phyloP scores from a whole-genome alignment of 2,329 filamentous ascomycete genomes.

The Aspergillus ibericus region DNA sequence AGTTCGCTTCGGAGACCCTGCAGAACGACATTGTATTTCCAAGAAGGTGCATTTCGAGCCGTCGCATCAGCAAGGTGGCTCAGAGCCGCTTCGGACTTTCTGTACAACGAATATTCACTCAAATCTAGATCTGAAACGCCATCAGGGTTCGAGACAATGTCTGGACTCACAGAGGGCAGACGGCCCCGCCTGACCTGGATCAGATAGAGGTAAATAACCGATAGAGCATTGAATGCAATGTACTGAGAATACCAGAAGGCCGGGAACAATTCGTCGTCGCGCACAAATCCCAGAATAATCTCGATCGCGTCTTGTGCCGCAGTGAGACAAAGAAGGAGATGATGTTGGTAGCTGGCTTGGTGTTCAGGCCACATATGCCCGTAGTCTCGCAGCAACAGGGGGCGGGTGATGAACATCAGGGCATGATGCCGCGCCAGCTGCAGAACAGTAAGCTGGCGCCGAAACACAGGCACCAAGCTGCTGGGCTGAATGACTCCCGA shows the following conservation, averaged over 20 bases:
- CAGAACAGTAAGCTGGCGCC: constrained; percentile 23
- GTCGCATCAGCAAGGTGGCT: constrained; percentile 20
- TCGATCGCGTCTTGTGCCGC: constrained; percentile 21
- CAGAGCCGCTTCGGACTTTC: constrained; percentile 17
- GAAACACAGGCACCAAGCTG: constrained; percentile 21
- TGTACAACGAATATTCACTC: constrained; percentile 17
- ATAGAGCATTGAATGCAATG: constrained; percentile 26
- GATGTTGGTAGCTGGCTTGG: constrained; percentile 10
- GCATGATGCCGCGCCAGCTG: constrained; percentile 23
- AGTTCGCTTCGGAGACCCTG: constrained; percentile 21
- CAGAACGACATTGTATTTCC: constrained; percentile 22
- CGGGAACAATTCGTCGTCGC: constrained; percentile 22
- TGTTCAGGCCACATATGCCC: constrained; percentile 19
- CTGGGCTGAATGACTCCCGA: constrained; percentile 22
- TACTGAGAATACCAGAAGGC: constrained; percentile 29
- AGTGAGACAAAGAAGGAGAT: constrained; percentile 17
- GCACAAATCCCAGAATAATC: constrained; percentile 20
- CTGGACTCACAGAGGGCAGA: constrained; percentile 4
- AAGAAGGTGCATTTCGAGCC: constrained; percentile 20
- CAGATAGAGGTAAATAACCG: constrained; percentile 22
- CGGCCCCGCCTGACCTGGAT: constrained; percentile 18
- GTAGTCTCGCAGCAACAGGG: constrained; percentile 21
- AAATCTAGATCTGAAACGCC: neutral
- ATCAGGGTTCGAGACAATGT: neutral
- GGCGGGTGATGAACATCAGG: constrained; percentile 23